Conservation (phyloP, 441 rosid genomes). For the Bruguiera hainesii region DNA sequence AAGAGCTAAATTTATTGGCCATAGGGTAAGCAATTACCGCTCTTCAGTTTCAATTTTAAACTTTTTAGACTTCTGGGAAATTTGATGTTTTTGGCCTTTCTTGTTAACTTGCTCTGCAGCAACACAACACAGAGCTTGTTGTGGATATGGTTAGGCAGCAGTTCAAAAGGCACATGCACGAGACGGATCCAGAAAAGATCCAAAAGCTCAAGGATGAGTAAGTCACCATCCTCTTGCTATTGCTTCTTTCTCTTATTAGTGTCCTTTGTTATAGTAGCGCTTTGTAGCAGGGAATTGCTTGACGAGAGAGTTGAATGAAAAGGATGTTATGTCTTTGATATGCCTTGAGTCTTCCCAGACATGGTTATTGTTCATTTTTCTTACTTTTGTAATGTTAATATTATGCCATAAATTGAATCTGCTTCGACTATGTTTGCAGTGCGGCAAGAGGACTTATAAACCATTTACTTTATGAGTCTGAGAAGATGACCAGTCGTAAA, state of each 20-base stretch:
- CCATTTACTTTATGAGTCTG: conserved; percentile 82
- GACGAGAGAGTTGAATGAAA: too few relatives aligned
- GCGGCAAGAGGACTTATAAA: conserved; percentile 97
- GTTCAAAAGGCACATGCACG: conserved; percentile 76
- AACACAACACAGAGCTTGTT: conserved; percentile 78
- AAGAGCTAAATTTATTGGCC: conserved; percentile 85
- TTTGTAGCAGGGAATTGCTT: too few relatives aligned
- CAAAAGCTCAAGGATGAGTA: conserved; percentile 92
- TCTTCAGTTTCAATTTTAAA: neutral
- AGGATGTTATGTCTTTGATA: too few relatives aligned
- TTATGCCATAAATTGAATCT: neutral
- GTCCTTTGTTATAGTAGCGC: too few relatives aligned
- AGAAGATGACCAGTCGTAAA: conserved; percentile 73
- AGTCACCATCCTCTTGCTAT: conserved; percentile 26
- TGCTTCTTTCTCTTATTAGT: neutral
- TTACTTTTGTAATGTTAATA: neutral
- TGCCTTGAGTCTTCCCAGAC: too few relatives aligned
- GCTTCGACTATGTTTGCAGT: conserved; percentile 38
- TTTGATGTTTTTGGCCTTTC: neutral
- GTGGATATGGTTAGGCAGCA: conserved; percentile 85
- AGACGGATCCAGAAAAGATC: conserved; percentile 85
- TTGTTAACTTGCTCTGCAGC: conserved; percentile 42
- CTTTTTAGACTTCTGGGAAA: neutral
- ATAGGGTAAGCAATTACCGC: conserved; percentile 38
- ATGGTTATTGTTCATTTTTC: neutral